A percentile compares a stretch with the other conserved stretches of the same genome.
These are phyloP conservation scores for Fagopyrum homotropicum DNA, from an alignment of 148 eudicot genomes.

Conservation along the genomic window DNA sequence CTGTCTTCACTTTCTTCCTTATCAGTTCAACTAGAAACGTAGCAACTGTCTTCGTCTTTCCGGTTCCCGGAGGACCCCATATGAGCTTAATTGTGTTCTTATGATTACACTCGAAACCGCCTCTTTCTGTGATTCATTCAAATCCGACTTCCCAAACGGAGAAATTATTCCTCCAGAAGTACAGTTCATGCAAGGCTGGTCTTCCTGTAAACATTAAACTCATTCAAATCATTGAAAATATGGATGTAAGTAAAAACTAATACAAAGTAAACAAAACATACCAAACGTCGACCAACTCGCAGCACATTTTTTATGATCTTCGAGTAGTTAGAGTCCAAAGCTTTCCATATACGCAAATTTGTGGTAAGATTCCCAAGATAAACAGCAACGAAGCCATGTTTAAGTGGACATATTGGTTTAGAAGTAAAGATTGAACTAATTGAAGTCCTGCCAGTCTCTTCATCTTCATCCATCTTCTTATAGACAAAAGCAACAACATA, in stretches of 20 bases:
- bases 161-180: not conserved
- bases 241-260: too few species aligned
- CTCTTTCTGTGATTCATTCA: too few species aligned
- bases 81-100: conserved; percentile 36
- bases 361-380: conserved; percentile 1
- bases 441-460: conserved; percentile 12
- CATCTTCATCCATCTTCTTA: not conserved
- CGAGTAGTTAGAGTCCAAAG: conserved; percentile 23
- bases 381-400: not conserved
- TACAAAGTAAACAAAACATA: conserved; percentile 5
- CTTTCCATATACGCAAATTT: not conserved
- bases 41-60: conserved; percentile 56
- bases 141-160: not conserved
- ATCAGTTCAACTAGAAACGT: conserved; percentile 25
- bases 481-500: conserved; percentile 28
- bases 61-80: conserved; percentile 75
- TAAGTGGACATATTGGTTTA: not conserved
- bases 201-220: not conserved
- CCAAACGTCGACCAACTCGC: conserved; percentile 10
- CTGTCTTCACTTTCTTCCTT: conserved; percentile 26
- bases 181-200: conserved; percentile 9
- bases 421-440: conserved; percentile 11
- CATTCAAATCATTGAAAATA: not conserved
- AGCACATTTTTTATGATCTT: conserved; percentile 11
- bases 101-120: conserved; percentile 28